These are phyloP conservation scores for Wickerhamomyces queroliae DNA, from an alignment of 805 yeast species.

Conservation along the genomic window DNA sequence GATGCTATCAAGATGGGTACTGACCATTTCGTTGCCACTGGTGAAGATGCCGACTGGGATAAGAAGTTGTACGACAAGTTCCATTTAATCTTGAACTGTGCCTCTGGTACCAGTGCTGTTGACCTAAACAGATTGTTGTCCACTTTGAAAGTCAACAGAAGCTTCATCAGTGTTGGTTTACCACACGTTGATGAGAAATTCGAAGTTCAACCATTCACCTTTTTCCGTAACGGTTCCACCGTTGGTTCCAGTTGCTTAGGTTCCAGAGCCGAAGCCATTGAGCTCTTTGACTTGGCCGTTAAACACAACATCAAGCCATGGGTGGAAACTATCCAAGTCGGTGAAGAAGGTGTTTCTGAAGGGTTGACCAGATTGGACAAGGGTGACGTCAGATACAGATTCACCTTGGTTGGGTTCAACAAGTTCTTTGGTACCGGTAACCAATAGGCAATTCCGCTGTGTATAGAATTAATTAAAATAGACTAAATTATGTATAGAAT, in stretches of 20 bases:
- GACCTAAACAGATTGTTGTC: conserved; percentile 42
- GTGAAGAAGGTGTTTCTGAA: conserved; percentile 44
- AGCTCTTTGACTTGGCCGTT: conserved; percentile 61
- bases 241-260: conserved; percentile 59
- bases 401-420: conserved; percentile 52
- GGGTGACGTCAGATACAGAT: conserved; percentile 60
- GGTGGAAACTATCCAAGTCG: conserved; percentile 54
- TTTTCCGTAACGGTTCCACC: conserved; percentile 42
- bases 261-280: conserved; percentile 56
- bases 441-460: conserved; percentile 1
- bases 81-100: conserved; percentile 46
- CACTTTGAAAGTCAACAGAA: conserved; percentile 51
- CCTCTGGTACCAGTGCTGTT: conserved; percentile 37
- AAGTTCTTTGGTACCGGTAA: conserved; percentile 27
- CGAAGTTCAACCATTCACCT: conserved; percentile 42
- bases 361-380: conserved; percentile 49
- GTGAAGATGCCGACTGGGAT: conserved; percentile 39
- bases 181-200: conserved; percentile 41
- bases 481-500: no score
- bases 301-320: conserved; percentile 54
- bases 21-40: conserved; percentile 47
- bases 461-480: neutral
- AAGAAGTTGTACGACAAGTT: conserved; percentile 26
- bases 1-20: conserved; percentile 49
- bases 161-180: conserved; percentile 61